A percentile compares a stretch with the other conserved stretches of the same genome.
phyloP scores from a whole-genome alignment of 805 yeast species.

The Candida namnaoensis region DNA sequence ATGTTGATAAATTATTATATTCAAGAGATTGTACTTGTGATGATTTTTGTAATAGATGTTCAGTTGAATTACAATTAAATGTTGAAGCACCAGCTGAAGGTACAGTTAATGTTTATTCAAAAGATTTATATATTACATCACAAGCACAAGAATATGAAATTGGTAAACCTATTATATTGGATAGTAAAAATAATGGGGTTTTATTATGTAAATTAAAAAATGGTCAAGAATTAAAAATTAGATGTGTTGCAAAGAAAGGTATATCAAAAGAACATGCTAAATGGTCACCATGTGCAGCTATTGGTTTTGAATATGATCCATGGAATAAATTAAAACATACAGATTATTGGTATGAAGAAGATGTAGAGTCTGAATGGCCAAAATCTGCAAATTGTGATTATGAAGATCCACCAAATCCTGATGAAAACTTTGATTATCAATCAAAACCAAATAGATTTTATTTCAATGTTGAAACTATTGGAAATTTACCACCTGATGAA shows the following conservation, averaged over 20 bases:
- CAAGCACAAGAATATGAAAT: conserved; percentile 31
- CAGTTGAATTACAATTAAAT: conserved; percentile 76
- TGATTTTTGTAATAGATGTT: conserved; percentile 92
- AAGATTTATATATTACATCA: conserved; percentile 52
- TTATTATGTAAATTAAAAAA: conserved; percentile 83
- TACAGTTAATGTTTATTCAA: conserved; percentile 83
- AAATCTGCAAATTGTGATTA: conserved; percentile 78
- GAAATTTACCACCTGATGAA: conserved; percentile 80
- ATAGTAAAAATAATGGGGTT: conserved; percentile 74
- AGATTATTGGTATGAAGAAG: conserved; percentile 92
- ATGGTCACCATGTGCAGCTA: conserved; percentile 95
- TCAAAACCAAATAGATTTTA: conserved; percentile 81
- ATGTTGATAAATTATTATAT: conserved; percentile 77
- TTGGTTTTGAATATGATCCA: conserved; percentile 98
- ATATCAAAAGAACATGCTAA: conserved; percentile 97
- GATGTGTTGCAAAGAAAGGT: conserved; percentile 96
- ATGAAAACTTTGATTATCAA: conserved; percentile 74
- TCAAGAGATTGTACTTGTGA: conserved; percentile 97
- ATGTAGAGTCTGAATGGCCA: conserved; percentile 91
- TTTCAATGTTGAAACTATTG: conserved; percentile 88
- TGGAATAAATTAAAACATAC: conserved; percentile 97
- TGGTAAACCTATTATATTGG: conserved; percentile 84
- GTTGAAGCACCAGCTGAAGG: conserved; percentile 88
- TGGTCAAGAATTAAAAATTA: conserved; percentile 82
- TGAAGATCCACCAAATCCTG: conserved; percentile 92